Conservation (phyloP, 495 filamentous ascomycete genomes). For the Aspergillus olivimuriae region DNA sequence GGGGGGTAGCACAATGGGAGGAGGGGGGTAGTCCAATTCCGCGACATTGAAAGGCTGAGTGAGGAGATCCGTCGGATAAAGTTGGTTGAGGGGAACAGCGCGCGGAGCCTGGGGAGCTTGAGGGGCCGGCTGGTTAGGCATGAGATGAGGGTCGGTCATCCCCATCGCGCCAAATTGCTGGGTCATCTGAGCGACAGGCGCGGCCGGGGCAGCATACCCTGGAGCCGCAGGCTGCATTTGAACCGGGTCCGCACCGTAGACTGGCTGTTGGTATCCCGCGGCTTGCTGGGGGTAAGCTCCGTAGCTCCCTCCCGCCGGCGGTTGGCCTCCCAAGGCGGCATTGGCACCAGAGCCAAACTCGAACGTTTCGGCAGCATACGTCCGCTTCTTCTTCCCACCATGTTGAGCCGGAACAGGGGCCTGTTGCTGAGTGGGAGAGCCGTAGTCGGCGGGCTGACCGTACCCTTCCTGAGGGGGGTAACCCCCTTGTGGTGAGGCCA, state of each 20-base stretch:
- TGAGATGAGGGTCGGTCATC: constrained; percentile 52
- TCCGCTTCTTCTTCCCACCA: constrained; percentile 76
- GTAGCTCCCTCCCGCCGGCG: constrained; percentile 44
- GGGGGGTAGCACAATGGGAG: constrained; percentile 82
- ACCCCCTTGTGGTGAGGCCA: constrained; percentile 58
- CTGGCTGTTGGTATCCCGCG: constrained; percentile 48
- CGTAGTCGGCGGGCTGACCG: constrained; percentile 42
- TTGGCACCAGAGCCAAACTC: constrained; percentile 90
- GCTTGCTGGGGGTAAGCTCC: constrained; percentile 52
- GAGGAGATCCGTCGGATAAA: constrained; percentile 86
- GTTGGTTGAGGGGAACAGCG: constrained; percentile 67
- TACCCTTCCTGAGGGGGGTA: constrained; percentile 53
- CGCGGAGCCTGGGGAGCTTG: constrained; percentile 46
- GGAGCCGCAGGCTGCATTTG: constrained; percentile 52
- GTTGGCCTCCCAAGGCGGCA: constrained; percentile 58
- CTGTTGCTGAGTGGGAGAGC: constrained; percentile 31
- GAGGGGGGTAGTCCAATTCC: constrained; percentile 87
- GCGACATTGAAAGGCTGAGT: constrained; percentile 89
- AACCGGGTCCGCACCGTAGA: constrained; percentile 44
- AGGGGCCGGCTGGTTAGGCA: constrained; percentile 49
- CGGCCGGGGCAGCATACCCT: constrained; percentile 53
- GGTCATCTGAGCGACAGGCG: constrained; percentile 64
- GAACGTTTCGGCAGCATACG: constrained; percentile 90
- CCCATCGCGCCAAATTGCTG: constrained; percentile 80
- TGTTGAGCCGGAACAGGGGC: constrained; percentile 25